Conservation (phyloP, 2,329 filamentous ascomycete genomes). For the Diaporthe batatas region DNA sequence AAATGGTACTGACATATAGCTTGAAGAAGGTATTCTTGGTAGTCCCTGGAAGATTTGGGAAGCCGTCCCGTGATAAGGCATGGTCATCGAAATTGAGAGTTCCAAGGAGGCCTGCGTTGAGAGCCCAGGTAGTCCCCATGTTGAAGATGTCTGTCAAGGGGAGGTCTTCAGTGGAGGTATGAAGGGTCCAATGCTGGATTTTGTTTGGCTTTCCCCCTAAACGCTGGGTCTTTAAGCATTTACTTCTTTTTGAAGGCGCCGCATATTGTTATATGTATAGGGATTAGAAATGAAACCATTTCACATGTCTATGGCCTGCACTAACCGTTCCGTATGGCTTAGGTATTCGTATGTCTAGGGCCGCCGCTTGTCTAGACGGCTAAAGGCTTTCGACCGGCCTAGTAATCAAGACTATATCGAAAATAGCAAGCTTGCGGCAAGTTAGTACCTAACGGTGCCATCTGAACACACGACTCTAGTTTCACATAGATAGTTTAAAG, state of each 20-base stretch:
- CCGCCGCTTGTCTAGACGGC: background rate
- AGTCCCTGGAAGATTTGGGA: background rate
- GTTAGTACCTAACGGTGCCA: background rate
- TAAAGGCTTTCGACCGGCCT: background rate
- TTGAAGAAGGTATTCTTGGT: background rate
- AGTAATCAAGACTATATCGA: background rate
- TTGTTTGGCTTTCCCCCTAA: no score
- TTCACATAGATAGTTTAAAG: no score
- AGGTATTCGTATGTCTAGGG: background rate
- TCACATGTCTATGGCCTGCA: background rate
- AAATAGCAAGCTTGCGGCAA: background rate
- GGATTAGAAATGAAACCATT: background rate
- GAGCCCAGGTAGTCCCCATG: background rate
- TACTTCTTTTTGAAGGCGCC: no score
- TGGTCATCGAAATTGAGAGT: background rate
- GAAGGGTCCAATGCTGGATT: no score
- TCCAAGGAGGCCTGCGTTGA: background rate
- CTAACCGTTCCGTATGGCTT: background rate
- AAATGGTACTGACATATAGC: background rate
- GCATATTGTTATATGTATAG: no score
- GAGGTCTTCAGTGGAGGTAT: background rate
- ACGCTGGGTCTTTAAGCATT: no score
- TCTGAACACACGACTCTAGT: background rate
- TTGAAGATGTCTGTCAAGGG: background rate
- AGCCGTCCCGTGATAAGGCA: background rate